Evolutionary conservation across 345 rosid species (phyloP).

Genomic region (Combretum micranthum): DNA sequence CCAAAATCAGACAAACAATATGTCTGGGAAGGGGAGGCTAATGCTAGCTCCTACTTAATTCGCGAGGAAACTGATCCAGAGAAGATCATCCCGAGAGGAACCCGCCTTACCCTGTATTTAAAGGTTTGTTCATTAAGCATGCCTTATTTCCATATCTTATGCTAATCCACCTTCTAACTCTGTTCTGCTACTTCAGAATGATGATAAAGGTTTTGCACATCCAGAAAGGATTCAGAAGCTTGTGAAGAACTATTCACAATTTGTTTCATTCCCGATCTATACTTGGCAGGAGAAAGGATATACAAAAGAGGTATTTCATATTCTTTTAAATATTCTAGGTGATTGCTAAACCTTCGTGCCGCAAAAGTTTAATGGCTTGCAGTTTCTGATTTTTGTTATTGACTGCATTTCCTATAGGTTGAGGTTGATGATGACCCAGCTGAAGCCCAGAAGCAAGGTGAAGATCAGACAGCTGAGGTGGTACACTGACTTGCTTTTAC

Average conservation of each 20-base stretch:
- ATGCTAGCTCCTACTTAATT: conserved; percentile 75
- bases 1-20: conserved; percentile 90
- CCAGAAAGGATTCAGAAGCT: conserved; percentile 91
- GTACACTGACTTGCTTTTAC: not conserved
- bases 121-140: conserved; percentile 40
- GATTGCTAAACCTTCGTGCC: no score
- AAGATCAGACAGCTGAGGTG: conserved; percentile 59
- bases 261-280: conserved; percentile 96
- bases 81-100: conserved; percentile 74
- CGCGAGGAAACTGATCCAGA: conserved; percentile 87
- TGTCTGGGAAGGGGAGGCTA: conserved; percentile 93
- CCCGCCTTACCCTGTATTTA: conserved; percentile 75
- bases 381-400: not conserved
- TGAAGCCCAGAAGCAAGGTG: conserved; percentile 55
- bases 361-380: not conserved
- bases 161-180: no score
- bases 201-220: conserved; percentile 85
- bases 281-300: conserved; percentile 96
- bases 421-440: conserved; percentile 92
- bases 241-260: conserved; percentile 93
- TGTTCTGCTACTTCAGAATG: conserved; percentile 31
- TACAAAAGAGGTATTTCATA: conserved; percentile 73
- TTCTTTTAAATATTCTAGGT: no score
- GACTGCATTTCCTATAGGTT: conserved; percentile 37
- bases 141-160: conserved; percentile 6